Evolutionary conservation across 73 alveolate species (phyloP).

Genomic region (Stentor roeselii): DNA sequence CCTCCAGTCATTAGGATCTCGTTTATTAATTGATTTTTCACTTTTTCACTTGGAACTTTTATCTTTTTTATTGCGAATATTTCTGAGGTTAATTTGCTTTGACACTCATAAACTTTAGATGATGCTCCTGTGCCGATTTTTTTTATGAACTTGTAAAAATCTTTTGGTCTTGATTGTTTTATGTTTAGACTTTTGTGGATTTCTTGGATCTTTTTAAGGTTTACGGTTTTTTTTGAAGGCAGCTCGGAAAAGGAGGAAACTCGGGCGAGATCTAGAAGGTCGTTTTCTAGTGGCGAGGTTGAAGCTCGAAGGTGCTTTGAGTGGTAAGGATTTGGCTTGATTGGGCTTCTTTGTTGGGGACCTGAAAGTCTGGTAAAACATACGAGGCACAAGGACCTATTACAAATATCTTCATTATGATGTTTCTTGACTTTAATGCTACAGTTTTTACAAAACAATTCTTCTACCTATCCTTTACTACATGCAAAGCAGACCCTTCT

Average conservation of each 20-base stretch:
- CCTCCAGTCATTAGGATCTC: background rate
- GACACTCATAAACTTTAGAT: background rate
- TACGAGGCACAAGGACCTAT: background rate
- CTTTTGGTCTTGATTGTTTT: background rate
- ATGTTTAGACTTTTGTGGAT: background rate
- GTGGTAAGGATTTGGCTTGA: background rate
- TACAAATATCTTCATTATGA: background rate
- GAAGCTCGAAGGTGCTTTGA: background rate
- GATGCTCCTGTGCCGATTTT: slow-evolving; percentile 14
- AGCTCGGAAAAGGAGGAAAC: background rate
- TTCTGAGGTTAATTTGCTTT: background rate
- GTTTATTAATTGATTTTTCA: background rate
- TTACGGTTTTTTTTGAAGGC: background rate
- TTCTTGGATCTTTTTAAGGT: background rate
- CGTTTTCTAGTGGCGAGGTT: background rate
- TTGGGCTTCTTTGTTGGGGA: background rate
- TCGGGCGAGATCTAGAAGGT: background rate
- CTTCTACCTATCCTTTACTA: background rate
- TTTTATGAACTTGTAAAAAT: background rate
- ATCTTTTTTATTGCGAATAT: background rate
- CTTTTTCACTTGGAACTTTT: background rate
- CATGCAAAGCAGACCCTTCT: background rate
- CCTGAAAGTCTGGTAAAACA: background rate
- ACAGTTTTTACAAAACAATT: background rate
- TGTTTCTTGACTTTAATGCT: background rate